Base-by-base conservation (phyloP, 2,329 filamentous ascomycete species). In the Fonsecaea multimorphosa region DNA sequence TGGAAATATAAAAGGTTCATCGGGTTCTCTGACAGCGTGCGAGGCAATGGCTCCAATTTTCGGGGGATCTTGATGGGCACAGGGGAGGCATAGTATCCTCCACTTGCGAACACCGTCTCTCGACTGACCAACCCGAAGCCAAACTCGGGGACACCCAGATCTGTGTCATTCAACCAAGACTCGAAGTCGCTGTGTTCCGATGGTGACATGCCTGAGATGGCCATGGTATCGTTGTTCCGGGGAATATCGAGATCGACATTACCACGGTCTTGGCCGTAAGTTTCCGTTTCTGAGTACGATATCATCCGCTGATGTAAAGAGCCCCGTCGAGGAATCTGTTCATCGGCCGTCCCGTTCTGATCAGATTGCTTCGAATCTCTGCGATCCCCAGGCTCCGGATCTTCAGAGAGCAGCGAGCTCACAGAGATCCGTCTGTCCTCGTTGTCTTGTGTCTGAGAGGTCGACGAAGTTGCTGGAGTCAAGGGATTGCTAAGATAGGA, bases 1-100 rank as follows among this genome's bases (percentile, higher is more conserved):
- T 90, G 87, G 70, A 89, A 89, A 72, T 89, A 89, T 70, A 95
- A 83, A 67, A 95, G 77, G 73, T 95, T 94, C 86, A 94, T 94
- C 0, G 87, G 89, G 71, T 92, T 93, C 40, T 89, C 85, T 51
- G 85, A 78, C 32, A 93, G 79, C 9, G 85, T 78, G 3, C 79
- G 72, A 3, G 87, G 87, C 24, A 89, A 74, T 2, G 83, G 83
- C 63, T 83, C 86, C 34, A 89, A 75, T 58, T 81, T 81, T 67
- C 84, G 84, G 2, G 85, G 82, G 27, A 88, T 87, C 65, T 83
- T 84, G 68, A 93, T 88, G 0, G 85, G 80, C 0, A 93, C 88
- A 0, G 89, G 88, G 38, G 85, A 85, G 12, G 84, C 83, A 76
- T 93, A 93, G 73, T 93, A 93, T 1, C 87, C 87, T 12, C 84